Evolutionary conservation across 2,329 filamentous ascomycete genomes (phyloP), one percentile per base, ranked within the genome.

Genomic region (Arthrinium puccinioides): DNA sequence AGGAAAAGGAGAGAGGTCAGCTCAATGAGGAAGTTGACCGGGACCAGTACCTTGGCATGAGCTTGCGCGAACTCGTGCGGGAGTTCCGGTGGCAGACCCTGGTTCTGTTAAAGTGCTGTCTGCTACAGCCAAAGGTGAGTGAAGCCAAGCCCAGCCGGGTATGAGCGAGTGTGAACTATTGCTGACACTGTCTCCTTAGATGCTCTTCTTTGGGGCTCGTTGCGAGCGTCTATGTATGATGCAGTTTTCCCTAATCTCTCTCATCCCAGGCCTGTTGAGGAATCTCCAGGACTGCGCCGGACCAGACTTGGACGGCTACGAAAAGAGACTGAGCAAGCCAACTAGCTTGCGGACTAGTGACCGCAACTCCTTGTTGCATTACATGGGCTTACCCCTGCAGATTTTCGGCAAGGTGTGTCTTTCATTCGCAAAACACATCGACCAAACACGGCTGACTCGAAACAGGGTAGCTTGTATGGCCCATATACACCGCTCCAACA

Each of bases 171-270:
- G 28, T 16, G 36, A 23, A 35, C 44, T 49, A 21, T 49, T 39
- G n/a, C n/a, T n/a, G n/a, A n/a, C n/a, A n/a, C n/a, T n/a, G 33
- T 14, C 10, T 38, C 11, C 20, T 1, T 49, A 95, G 89, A 97
- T 97, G 84, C 80, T 98, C 37, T 97, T 98, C 67, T 98, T 97
- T 53, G 89, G 92, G 44, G 88, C 90, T n/a, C 81, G 88, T 51
- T 97, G 92, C 61, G 92, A 98, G 62, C 77, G 85, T 46, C 68
- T 98, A 49, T 98, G 92, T 74, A 94, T 97, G 85, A 89, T 95
- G 64, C 92, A 98, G 61, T 98, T 97, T 66, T 92, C 90, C 29
- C 75, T 98, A 31, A 83, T 98, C 50, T 96, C 90, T 37, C 71
- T 98, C 53, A 94, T 98, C 66, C 92, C 92, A 32, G 88, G 89